Conservation (phyloP, 2,329 filamentous ascomycete genomes). For the Trichoderma koningiopsis region DNA sequence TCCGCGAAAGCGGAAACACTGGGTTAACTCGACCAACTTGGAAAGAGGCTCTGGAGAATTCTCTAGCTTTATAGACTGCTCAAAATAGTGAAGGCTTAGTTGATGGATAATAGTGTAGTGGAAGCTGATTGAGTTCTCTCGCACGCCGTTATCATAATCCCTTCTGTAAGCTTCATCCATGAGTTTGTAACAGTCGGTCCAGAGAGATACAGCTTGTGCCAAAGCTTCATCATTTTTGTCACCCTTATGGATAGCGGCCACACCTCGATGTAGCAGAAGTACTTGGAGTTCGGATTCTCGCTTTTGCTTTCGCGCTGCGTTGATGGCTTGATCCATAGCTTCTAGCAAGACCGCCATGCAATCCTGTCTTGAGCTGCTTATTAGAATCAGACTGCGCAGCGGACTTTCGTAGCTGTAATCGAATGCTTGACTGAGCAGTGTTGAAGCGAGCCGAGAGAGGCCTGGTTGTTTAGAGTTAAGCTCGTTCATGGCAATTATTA, state of each 20-base stretch:
- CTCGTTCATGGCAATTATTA: background rate
- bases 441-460: background rate
- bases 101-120: background rate
- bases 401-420: background rate
- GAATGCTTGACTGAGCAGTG: background rate
- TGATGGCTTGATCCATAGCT: background rate
- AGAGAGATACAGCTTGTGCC: background rate
- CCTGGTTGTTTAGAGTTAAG: background rate
- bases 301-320: background rate
- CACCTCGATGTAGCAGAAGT: background rate
- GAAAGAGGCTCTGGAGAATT: background rate
- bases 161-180: background rate
- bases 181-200: background rate
- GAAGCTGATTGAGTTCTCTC: background rate
- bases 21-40: background rate
- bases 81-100: background rate
- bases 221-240: background rate
- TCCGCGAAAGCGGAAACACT: background rate
- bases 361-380: background rate
- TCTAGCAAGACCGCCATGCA: background rate
- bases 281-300: background rate
- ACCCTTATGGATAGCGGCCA: background rate
- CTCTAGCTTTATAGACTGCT: background rate
- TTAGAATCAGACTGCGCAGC: background rate
- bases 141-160: background rate